Evolutionary conservation across 2,329 filamentous ascomycete genomes (phyloP).

Genomic region (Aureobasidium sp.): DNA sequence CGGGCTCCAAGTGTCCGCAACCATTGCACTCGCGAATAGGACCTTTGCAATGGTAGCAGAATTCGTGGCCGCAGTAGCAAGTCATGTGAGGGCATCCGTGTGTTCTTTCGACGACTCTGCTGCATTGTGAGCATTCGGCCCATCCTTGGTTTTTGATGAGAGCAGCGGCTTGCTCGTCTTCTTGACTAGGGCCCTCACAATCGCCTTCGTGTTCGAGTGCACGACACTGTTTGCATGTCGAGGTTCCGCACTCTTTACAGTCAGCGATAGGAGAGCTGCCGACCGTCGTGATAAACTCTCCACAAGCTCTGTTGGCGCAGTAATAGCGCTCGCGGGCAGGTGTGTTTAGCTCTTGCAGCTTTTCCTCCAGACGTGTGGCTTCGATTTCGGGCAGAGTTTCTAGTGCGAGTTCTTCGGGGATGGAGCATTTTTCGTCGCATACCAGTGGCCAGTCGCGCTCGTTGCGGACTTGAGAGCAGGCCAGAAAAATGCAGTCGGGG

Average conservation of each 20-base stretch:
- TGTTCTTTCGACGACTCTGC: not conserved
- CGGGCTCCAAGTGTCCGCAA: not conserved
- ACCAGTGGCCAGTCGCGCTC: not conserved
- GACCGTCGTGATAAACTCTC: not conserved
- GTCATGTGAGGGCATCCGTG: not conserved
- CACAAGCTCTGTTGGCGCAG: not conserved
- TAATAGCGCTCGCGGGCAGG: not conserved
- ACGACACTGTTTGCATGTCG: not conserved
- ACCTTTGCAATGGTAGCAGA: not conserved
- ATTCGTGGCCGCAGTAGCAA: not conserved
- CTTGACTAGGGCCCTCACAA: not conserved
- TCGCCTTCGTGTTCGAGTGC: not conserved
- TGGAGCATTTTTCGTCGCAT: not conserved
- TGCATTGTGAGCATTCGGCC: not conserved
- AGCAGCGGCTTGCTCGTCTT: not conserved
- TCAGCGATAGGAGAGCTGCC: not conserved
- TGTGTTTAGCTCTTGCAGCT: not conserved
- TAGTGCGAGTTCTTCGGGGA: not conserved
- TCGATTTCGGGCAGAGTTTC: not conserved
- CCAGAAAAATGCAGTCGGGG: not conserved
- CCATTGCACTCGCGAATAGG: not conserved
- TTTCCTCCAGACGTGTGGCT: not conserved
- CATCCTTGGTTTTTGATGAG: not conserved
- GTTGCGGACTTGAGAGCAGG: not conserved
- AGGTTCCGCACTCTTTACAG: not conserved